Percentiles rank a stretch among this genome's conserved stretches.
Conservation (phyloP, 345 rosid species). For the Noccaea caerulescens region DNA sequence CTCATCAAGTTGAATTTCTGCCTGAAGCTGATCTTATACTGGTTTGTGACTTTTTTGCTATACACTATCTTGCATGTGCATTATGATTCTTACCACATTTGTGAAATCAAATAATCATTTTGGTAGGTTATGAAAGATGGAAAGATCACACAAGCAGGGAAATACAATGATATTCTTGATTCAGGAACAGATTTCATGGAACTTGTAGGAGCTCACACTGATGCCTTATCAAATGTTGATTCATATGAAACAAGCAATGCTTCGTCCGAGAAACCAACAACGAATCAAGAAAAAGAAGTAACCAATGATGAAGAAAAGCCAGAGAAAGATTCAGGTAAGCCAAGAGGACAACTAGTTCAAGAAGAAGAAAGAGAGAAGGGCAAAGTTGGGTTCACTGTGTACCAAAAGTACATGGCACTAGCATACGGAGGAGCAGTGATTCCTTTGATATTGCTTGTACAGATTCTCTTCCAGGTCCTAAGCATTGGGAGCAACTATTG, state of each 20-base stretch:
- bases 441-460: slow-evolving; percentile 63
- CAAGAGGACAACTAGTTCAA: slow-evolving; percentile 74
- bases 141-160: slow-evolving; percentile 71
- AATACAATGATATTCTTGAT: slow-evolving; percentile 61
- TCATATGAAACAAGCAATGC: slow-evolving; percentile 41
- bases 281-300: slow-evolving; percentile 36
- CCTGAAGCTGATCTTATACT: slow-evolving; percentile 69
- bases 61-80: neutral
- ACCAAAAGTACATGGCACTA: slow-evolving; percentile 65
- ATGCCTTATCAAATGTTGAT: slow-evolving; percentile 62
- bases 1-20: slow-evolving; percentile 69
- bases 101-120: slow-evolving; percentile 3
- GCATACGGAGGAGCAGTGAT: slow-evolving; percentile 71
- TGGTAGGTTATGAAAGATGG: slow-evolving; percentile 88
- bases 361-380: slow-evolving; percentile 95
- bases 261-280: slow-evolving; percentile 31
- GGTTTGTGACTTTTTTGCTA: slow-evolving; percentile 46
- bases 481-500: slow-evolving; percentile 77
- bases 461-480: slow-evolving; percentile 59
- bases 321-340: slow-evolving; percentile 42
- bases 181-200: slow-evolving; percentile 73
- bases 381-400: slow-evolving; percentile 67
- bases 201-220: slow-evolving; percentile 75
- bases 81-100: neutral
- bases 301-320: slow-evolving; percentile 46